Evolutionary conservation across 768 basidiomycete genomes (phyloP), one percentile per base, ranked within the genome.

Genomic region (Hortiboletus campestris): DNA sequence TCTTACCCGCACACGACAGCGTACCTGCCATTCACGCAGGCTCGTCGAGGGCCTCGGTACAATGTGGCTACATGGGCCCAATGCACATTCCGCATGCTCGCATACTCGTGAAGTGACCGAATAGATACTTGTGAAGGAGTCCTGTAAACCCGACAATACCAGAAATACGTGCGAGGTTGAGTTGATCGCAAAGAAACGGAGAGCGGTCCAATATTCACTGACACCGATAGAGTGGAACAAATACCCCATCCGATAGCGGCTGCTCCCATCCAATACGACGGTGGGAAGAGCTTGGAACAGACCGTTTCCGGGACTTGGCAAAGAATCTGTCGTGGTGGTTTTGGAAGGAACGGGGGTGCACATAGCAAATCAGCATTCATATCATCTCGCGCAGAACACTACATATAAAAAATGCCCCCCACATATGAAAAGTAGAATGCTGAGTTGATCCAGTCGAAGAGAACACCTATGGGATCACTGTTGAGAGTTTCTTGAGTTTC

Each of bases 381-480:
- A n/a, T 38, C 41, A 34, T 36, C 13, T 31, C 35, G 32, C 25
- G 22, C 7, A 22, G 43, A 34, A 16, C 46, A 10, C 2, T 38
- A 52, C n/a, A n/a, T 28, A 17, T n/a, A 34, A 34, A 43, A 38
- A 17, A 49, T 31, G 16, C 22, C 34, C n/a, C n/a, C 22, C 55
- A 86, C 88, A 63, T 91, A 91, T 57, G 90, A 81, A 64, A 91
- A 85, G 75, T 85, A 91, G 72, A 91, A 92, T 6, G 78, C 78
- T 1, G 88, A 89, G 61, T 81, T 87, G 40, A 87, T 72, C 89
- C 88, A 91, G 65, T 88, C 83, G 64, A 83, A 91, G 17, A 83
- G 75, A 32, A 74, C 57, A 1, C 89, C 89, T 0, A 81, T 83
- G 2, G 79, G 79, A 65, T 91, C 89, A 8, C 88, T 87, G 9